These are phyloP conservation scores for Sideroxylon spinosum DNA, from an alignment of 179 eudicot species.

Conservation along the genomic window DNA sequence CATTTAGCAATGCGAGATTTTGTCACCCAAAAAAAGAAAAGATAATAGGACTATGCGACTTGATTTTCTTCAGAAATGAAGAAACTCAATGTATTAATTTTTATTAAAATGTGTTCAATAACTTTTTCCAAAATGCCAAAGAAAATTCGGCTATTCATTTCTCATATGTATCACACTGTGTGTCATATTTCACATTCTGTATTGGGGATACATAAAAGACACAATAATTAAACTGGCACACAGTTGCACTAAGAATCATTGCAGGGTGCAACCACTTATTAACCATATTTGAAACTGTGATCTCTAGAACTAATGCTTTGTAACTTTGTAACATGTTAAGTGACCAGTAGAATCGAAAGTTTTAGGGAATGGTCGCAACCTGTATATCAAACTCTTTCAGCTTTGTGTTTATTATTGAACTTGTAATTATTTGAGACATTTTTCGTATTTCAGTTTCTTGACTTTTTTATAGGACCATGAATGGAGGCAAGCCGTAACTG, in stretches of 20 bases:
- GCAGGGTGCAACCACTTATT: too few relatives aligned
- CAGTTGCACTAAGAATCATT: too few relatives aligned
- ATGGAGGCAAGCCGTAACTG: slow-evolving; percentile 99
- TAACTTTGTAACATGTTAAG: neutral
- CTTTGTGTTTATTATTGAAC: neutral
- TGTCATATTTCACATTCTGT: too few relatives aligned
- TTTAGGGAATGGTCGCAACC: neutral
- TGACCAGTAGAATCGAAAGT: neutral
- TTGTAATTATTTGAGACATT: neutral
- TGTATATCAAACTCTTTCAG: neutral
- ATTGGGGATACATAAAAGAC: too few relatives aligned
- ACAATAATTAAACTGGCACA: too few relatives aligned
- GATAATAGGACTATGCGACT: too few relatives aligned
- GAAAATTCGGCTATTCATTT: too few relatives aligned
- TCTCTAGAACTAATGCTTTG: neutral
- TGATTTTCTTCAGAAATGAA: neutral
- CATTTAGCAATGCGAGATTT: neutral
- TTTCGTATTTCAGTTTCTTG: slow-evolving; percentile 15
- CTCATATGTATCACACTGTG: too few relatives aligned
- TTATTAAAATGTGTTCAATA: too few relatives aligned
- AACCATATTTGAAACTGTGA: neutral
- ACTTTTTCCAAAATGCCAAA: too few relatives aligned
- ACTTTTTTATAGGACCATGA: slow-evolving; percentile 67
- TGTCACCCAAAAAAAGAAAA: neutral
- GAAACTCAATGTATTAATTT: too few relatives aligned